Percentiles rank a stretch among this genome's conserved stretches.
Conservation (phyloP, 805 yeast genomes). For the Cyberlindnera sargentensis region DNA sequence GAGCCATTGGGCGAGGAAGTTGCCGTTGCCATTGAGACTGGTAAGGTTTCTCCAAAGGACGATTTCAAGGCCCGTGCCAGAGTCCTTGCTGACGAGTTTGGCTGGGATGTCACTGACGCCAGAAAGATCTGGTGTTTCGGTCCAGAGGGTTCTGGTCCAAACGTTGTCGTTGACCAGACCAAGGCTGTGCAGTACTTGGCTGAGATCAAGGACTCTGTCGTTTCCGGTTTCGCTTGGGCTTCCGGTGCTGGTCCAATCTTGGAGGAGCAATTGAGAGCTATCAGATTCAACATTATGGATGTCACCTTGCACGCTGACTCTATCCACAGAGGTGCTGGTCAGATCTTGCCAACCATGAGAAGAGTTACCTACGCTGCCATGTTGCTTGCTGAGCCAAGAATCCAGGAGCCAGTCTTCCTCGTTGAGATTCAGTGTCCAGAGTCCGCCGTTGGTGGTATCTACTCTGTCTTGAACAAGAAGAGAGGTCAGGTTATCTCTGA, state of each 20-base stretch:
- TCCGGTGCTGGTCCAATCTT: slow-evolving; percentile 98
- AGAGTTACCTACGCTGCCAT: slow-evolving; percentile 98
- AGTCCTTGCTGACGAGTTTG: slow-evolving; percentile 96
- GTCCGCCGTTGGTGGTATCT: slow-evolving; percentile 99
- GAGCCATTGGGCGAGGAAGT: slow-evolving; percentile 94
- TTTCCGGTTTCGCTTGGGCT: slow-evolving; percentile 99
- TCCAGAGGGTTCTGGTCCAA: slow-evolving; percentile 99
- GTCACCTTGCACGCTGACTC: slow-evolving; percentile 99
- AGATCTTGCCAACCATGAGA: slow-evolving; percentile 99
- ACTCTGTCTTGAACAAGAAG: slow-evolving; percentile 98
- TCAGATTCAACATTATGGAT: slow-evolving; percentile 97
- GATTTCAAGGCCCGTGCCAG: slow-evolving; percentile 99
- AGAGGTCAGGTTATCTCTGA: slow-evolving; percentile 99
- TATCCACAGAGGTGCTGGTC: slow-evolving; percentile 99
- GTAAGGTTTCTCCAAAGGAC: slow-evolving; percentile 90
- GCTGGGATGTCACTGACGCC: slow-evolving; percentile 99
- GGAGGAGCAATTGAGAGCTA: slow-evolving; percentile 94
- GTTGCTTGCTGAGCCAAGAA: slow-evolving; percentile 97
- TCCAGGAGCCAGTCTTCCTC: slow-evolving; percentile 98
- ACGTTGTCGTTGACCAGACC: slow-evolving; percentile 98
- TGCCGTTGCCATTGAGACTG: slow-evolving; percentile 84
- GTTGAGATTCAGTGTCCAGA: slow-evolving; percentile 99
- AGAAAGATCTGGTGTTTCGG: slow-evolving; percentile 99
- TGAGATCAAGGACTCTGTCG: slow-evolving; percentile 99
- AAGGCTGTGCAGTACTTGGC: slow-evolving; percentile 99